Base-by-base conservation (phyloP, 176 grass and related monocot species). In the Musa acuminata region DNA sequence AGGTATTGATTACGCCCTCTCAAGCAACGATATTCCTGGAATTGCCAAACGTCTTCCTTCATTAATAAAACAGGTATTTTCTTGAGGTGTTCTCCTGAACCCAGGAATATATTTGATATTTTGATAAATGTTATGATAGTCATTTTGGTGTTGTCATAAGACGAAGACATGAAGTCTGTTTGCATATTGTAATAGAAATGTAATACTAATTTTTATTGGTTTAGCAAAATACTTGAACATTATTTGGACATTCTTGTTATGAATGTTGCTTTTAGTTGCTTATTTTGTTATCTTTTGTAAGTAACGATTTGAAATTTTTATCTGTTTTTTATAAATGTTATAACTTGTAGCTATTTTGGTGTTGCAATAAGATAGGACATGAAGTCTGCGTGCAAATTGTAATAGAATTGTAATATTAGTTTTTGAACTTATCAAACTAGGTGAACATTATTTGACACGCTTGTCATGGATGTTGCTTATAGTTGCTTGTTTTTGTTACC, bases 1-100 rank as follows among this genome's bases (percentile, higher is more conserved):
- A 78, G 88, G 90, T 49, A 94, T 99, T 55, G 95, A 99, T 67
- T 99, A 84, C 71, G 84, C 90, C 43, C 88, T 99, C 67, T 91
- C 90, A 51, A 79, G 72, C 67, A 86, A 79, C 10, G 84, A 94
- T 78, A 64, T 94, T 69, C 95, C 95, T 74, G 1, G 1, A 19
- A 78, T 89, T 21, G 80, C 84, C 58, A 1, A 72, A 55, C 58
- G 85, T 0, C 85, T 99, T 84, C 95, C 95, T 3, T 67, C 67
- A 23, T 73, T 87, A 75, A 23, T 99, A 80, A 91, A 79, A 27
- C 90, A 91, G 90, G 95, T 88, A 74, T 62, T 50, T 3, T 67
- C 29, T 29, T 52, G 72, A 11, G 22, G 52, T 67, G 52, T 72
- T 72, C 3, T 65, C 49, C 19, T 20, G 25, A 22, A 65, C 11